These are phyloP conservation scores for Butyriboletus loyo DNA, from an alignment of 768 basidiomycete genomes.

Conservation along the genomic window DNA sequence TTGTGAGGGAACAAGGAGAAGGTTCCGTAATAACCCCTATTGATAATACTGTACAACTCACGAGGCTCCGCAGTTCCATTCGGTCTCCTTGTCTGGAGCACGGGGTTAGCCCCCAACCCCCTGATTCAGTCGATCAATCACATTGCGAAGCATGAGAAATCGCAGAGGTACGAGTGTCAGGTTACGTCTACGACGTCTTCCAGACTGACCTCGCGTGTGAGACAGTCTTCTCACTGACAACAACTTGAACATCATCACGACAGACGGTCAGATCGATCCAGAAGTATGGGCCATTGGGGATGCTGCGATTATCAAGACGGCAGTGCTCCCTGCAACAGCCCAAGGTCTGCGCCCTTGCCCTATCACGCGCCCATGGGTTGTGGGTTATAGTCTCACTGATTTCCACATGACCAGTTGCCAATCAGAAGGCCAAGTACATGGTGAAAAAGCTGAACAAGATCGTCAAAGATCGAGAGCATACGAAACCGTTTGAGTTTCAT, in stretches of 20 bases:
- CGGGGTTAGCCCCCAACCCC: conserved; percentile 81
- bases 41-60: conserved; percentile 2
- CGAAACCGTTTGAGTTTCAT: conserved; percentile 63
- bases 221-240: conserved; percentile 49
- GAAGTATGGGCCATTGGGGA: conserved; percentile 86
- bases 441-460: conserved; percentile 64
- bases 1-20: conserved; percentile 70
- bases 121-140: conserved; percentile 59
- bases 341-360: conserved; percentile 50
- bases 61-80: conserved; percentile 54
- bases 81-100: conserved; percentile 86
- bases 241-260: conserved; percentile 57
- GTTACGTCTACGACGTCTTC: conserved; percentile 31
- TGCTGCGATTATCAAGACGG: conserved; percentile 55
- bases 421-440: conserved; percentile 71
- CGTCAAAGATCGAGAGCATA: conserved; percentile 44
- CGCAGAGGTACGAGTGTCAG: conserved; percentile 40
- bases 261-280: conserved; percentile 50
- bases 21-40: conserved; percentile 35
- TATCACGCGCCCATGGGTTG: conserved; percentile 16
- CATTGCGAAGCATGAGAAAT: conserved; percentile 59
- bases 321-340: conserved; percentile 75
- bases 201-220: conserved; percentile 7
- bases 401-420: conserved; percentile 50
- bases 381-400: conserved; percentile 17